These are phyloP conservation scores for Tympanopsis confertula DNA, from an alignment of 2,329 filamentous ascomycete genomes.

Conservation along the genomic window DNA sequence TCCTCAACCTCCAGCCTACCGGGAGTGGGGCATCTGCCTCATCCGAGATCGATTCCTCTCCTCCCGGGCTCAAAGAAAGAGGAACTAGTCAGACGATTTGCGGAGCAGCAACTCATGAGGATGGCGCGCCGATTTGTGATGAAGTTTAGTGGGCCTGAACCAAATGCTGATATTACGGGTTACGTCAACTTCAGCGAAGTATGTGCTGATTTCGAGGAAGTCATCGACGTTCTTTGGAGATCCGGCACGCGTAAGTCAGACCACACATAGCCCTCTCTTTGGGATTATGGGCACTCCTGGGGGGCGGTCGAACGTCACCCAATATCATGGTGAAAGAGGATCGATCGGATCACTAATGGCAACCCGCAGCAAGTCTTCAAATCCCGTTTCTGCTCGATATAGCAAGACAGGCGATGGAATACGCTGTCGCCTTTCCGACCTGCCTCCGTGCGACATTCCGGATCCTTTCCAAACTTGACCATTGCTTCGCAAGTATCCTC, in stretches of 20 bases:
- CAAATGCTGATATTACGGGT: slow-evolving; percentile 34
- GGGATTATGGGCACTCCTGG: not conserved
- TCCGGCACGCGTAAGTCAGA: slow-evolving; percentile 66
- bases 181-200: slow-evolving; percentile 53
- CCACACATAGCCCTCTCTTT: not conserved
- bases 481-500: slow-evolving; percentile 69
- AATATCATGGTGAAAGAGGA: too few relatives aligned
- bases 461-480: slow-evolving; percentile 68
- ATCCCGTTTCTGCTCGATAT: slow-evolving; percentile 73
- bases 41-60: slow-evolving; percentile 39
- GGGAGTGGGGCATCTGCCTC: slow-evolving; percentile 29
- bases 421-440: slow-evolving; percentile 61
- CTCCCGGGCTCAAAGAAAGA: slow-evolving; percentile 47
- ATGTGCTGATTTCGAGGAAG: slow-evolving; percentile 59
- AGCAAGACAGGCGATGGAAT: slow-evolving; percentile 60
- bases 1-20: too few relatives aligned
- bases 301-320: slow-evolving; percentile 3
- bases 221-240: slow-evolving; percentile 76
- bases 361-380: slow-evolving; percentile 62
- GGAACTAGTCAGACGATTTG: slow-evolving; percentile 44
- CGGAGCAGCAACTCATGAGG: slow-evolving; percentile 38
- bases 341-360: too few relatives aligned
- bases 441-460: slow-evolving; percentile 57
- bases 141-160: slow-evolving; percentile 35
- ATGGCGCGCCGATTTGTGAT: slow-evolving; percentile 48